Evolutionary conservation across 2,329 filamentous ascomycete genomes (phyloP).

Genomic region (Tolypocladium ovalisporum): DNA sequence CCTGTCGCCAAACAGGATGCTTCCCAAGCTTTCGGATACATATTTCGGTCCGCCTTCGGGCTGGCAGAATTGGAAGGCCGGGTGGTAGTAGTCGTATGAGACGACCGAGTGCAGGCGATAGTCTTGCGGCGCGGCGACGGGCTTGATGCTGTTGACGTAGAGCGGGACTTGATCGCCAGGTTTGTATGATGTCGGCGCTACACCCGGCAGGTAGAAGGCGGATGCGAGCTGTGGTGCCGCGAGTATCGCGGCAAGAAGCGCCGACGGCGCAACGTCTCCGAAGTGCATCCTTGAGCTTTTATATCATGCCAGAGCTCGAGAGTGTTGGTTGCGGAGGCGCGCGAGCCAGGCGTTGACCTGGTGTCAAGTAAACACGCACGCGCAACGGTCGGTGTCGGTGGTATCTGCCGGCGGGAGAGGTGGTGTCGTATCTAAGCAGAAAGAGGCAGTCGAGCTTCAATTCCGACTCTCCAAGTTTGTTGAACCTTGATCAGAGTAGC

Average conservation of each 20-base stretch:
- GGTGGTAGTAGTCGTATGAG: conserved; percentile 92
- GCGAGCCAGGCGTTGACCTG: background rate
- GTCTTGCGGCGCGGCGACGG: conserved; percentile 66
- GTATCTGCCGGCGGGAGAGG: background rate
- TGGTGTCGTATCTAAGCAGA: background rate
- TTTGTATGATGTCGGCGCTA: conserved; percentile 88
- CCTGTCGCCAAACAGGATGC: conserved; percentile 92
- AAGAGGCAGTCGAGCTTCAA: background rate
- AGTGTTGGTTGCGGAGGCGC: background rate
- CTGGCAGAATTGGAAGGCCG: conserved; percentile 76
- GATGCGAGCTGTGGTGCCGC: conserved; percentile 43
- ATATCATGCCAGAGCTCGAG: conserved; percentile 15
- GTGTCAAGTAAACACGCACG: background rate
- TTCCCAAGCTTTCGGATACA: conserved; percentile 74
- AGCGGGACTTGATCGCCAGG: conserved; percentile 70
- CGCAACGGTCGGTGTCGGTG: background rate
- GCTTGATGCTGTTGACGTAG: conserved; percentile 86
- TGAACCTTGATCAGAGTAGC: background rate
- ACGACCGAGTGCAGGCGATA: conserved; percentile 82
- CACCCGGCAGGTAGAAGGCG: conserved; percentile 92
- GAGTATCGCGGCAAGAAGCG: conserved; percentile 39
- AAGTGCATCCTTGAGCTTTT: conserved; percentile 30
- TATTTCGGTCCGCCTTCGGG: conserved; percentile 67
- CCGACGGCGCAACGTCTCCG: conserved; percentile 33
- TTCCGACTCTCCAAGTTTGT: background rate